These are phyloP conservation scores for Polyrhizophydium stewartii DNA, from an alignment of 371 early-diverging fungal genomes.

Conservation along the genomic window DNA sequence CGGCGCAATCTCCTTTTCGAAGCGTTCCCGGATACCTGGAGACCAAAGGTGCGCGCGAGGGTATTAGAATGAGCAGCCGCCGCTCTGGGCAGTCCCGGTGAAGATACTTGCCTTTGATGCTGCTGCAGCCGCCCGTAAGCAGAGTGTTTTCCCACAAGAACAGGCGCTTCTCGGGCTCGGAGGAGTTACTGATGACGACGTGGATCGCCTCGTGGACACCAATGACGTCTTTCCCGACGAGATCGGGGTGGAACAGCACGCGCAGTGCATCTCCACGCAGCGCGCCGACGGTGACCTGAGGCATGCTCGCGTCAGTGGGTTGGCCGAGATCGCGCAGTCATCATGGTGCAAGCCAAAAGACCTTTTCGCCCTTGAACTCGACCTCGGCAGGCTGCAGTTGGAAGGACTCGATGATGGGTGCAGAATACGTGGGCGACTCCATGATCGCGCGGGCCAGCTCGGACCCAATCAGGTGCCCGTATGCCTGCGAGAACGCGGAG, in stretches of 20 bases:
- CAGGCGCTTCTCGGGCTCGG: constrained; percentile 75
- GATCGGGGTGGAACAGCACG: constrained; percentile 59
- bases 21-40: constrained; percentile 50
- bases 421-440: constrained; percentile 52
- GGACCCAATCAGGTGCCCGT: constrained; percentile 31
- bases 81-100: neutral
- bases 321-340: too few species aligned
- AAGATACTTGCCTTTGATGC: constrained; percentile 41
- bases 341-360: too few species aligned
- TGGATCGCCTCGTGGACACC: constrained; percentile 62
- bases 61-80: too few species aligned
- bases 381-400: neutral
- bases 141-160: constrained; percentile 78
- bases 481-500: constrained; percentile 43
- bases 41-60: neutral
- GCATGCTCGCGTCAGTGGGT: too few species aligned
- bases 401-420: constrained; percentile 30
- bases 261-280: constrained; percentile 57
- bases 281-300: constrained; percentile 56
- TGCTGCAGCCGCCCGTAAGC: constrained; percentile 61
- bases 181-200: constrained; percentile 50
- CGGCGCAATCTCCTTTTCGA: constrained; percentile 54
- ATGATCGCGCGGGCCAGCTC: constrained; percentile 53
- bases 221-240: constrained; percentile 40
- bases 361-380: constrained; percentile 59